phyloP scores from a whole-genome alignment of 192 early-diverging fungal species.

The Rhizophagus clarus region DNA sequence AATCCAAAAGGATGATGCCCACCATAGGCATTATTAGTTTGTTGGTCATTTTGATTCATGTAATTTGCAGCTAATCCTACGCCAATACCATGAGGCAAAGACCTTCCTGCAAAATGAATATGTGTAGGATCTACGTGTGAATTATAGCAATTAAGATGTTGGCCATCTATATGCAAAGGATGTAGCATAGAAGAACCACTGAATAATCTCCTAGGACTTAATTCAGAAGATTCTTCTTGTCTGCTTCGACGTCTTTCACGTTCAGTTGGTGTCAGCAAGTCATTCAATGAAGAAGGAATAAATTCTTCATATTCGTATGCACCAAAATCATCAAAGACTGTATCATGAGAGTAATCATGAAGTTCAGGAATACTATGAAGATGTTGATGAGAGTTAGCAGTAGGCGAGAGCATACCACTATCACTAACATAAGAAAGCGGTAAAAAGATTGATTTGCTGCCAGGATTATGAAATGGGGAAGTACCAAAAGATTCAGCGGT shows the following conservation, averaged over 20 bases:
- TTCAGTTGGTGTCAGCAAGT: slow-evolving; percentile 52
- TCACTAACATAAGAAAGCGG: slow-evolving; percentile 41
- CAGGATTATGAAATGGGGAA: slow-evolving; percentile 39
- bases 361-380: slow-evolving; percentile 48
- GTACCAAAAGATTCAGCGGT: slow-evolving; percentile 27
- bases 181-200: not conserved
- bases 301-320: slow-evolving; percentile 42
- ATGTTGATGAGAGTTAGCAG: slow-evolving; percentile 31
- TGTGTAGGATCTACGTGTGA: slow-evolving; percentile 25
- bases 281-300: slow-evolving; percentile 56
- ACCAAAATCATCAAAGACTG: slow-evolving; percentile 6
- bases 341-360: slow-evolving; percentile 24
- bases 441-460: slow-evolving; percentile 40
- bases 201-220: slow-evolving; percentile 17
- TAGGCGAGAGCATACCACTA: slow-evolving; percentile 34
- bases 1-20: not conserved
- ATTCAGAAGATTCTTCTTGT: slow-evolving; percentile 38
- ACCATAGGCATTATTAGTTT: not conserved
- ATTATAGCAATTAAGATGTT: slow-evolving; percentile 1
- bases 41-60: slow-evolving; percentile 22
- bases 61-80: slow-evolving; percentile 14
- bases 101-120: slow-evolving; percentile 27
- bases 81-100: slow-evolving; percentile 16
- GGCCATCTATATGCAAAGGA: slow-evolving; percentile 11
- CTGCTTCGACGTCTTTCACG: slow-evolving; percentile 45